These are phyloP conservation scores for Arthrobotrys megalospora DNA, from an alignment of 2,329 filamentous ascomycete species.

Conservation along the genomic window DNA sequence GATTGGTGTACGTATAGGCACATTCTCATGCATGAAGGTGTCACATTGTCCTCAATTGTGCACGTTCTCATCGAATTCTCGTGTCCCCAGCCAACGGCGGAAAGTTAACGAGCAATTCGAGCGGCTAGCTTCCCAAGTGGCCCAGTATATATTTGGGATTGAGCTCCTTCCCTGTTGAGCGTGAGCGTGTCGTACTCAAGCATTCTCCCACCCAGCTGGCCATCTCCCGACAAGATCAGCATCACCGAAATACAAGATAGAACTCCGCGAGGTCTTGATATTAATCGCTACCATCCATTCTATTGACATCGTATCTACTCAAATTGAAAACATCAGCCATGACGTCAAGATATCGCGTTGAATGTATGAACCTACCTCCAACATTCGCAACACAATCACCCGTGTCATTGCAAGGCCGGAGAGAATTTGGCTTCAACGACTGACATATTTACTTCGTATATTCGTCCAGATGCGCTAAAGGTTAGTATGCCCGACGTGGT, in stretches of 20 bases:
- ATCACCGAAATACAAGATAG: conserved; percentile 3
- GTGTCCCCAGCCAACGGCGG: conserved; percentile 13
- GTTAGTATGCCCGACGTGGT: conserved; percentile 10
- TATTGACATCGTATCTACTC: background rate
- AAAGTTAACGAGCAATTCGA: conserved; percentile 18
- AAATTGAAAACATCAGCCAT: conserved; percentile 19
- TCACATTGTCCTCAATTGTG: conserved; percentile 4
- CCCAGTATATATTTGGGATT: conserved; percentile 31
- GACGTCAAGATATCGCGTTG: conserved; percentile 60
- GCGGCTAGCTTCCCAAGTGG: conserved; percentile 19
- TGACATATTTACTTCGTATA: background rate
- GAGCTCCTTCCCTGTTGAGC: conserved; percentile 5
- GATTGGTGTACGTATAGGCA: background rate
- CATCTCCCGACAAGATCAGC: background rate
- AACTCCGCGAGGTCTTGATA: background rate
- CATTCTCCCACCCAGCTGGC: background rate
- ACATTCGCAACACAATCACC: conserved; percentile 6
- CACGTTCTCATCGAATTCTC: background rate
- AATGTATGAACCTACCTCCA: conserved; percentile 42
- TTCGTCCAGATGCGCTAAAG: conserved; percentile 54
- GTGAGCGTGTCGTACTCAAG: conserved; percentile 17
- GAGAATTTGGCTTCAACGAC: background rate
- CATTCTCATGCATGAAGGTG: conserved; percentile 20
- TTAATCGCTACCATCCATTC: background rate
- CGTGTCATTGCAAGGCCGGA: too few species aligned